Evolutionary conservation across 2,329 filamentous ascomycete genomes (phyloP).

Genomic region (Clonostachys byssicola): DNA sequence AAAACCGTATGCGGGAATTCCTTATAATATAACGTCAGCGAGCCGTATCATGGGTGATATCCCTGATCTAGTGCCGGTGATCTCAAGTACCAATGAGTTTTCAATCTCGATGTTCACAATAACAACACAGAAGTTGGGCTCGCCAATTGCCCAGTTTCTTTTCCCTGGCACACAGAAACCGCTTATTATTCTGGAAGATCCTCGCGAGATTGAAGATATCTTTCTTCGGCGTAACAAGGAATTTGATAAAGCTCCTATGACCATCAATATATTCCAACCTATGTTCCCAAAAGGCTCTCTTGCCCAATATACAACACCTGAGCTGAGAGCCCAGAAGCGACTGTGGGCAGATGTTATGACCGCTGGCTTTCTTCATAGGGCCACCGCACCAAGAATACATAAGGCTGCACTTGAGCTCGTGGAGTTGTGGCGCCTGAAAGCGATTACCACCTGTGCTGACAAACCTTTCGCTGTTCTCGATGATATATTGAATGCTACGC

Average conservation of each 20-base stretch:
- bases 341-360: slow-evolving; percentile 31
- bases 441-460: slow-evolving; percentile 13
- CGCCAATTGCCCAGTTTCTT: slow-evolving; percentile 36
- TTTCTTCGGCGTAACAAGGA: slow-evolving; percentile 33
- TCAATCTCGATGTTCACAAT: slow-evolving; percentile 9
- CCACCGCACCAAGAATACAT: slow-evolving; percentile 25
- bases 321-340: slow-evolving; percentile 23
- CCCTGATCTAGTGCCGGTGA: slow-evolving; percentile 10
- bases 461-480: slow-evolving; percentile 14
- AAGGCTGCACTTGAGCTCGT: slow-evolving; percentile 18
- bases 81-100: neutral
- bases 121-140: slow-evolving; percentile 11
- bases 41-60: slow-evolving; percentile 33
- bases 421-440: slow-evolving; percentile 26
- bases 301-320: slow-evolving; percentile 15
- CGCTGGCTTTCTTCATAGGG: slow-evolving; percentile 22
- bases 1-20: slow-evolving; percentile 37
- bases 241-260: slow-evolving; percentile 33
- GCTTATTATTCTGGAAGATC: slow-evolving; percentile 33
- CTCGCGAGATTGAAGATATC: slow-evolving; percentile 37
- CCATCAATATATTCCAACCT: slow-evolving; percentile 20
- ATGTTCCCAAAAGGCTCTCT: slow-evolving; percentile 25
- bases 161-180: slow-evolving; percentile 32
- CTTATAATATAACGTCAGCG: slow-evolving; percentile 31
- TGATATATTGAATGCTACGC: slow-evolving; percentile 18